A percentile compares a stretch with the other conserved stretches of the same genome.
Evolutionary conservation across 2,329 filamentous ascomycete genomes (phyloP).

Genomic region (Leptographium galeiforme): DNA sequence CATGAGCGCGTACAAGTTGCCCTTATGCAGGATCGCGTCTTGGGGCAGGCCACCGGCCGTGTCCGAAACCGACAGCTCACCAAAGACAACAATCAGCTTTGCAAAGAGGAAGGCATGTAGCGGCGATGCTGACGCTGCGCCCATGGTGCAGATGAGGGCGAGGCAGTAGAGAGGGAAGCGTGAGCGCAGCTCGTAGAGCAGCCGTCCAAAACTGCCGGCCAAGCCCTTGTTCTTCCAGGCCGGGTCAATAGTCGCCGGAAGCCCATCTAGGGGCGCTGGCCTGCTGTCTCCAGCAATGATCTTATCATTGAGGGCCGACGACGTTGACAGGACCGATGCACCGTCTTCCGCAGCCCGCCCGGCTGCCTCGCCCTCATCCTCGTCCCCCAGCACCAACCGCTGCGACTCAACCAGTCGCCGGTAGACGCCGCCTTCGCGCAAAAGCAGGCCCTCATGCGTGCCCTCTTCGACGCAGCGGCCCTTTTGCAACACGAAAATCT

Average conservation of each 20-base stretch:
- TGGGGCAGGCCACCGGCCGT: background rate
- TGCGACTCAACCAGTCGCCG: slow-evolving; percentile 53
- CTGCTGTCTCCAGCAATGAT: background rate
- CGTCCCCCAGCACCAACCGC: slow-evolving; percentile 34
- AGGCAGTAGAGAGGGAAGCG: slow-evolving; percentile 37
- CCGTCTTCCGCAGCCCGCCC: slow-evolving; percentile 15
- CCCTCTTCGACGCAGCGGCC: slow-evolving; percentile 62
- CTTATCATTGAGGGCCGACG: background rate
- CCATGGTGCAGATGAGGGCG: slow-evolving; percentile 32
- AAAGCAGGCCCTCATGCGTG: slow-evolving; percentile 58
- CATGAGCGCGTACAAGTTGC: slow-evolving; percentile 52
- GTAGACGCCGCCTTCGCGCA: slow-evolving; percentile 49
- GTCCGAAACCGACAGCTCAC: slow-evolving; percentile 11
- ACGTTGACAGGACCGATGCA: background rate
- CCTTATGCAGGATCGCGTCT: background rate
- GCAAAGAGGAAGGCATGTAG: slow-evolving; percentile 43
- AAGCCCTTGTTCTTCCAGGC: slow-evolving; percentile 26
- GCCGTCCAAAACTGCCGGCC: slow-evolving; percentile 37
- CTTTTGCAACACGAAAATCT: slow-evolving; percentile 62
- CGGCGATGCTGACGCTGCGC: slow-evolving; percentile 30
- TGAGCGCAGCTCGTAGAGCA: slow-evolving; percentile 42
- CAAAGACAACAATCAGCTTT: slow-evolving; percentile 37
- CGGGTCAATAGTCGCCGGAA: background rate
- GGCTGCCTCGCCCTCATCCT: background rate
- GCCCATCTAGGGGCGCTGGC: too few relatives aligned